phyloP scores from a whole-genome alignment of 2,329 filamentous ascomycete species.

The Trematosphaeria pertusa region DNA sequence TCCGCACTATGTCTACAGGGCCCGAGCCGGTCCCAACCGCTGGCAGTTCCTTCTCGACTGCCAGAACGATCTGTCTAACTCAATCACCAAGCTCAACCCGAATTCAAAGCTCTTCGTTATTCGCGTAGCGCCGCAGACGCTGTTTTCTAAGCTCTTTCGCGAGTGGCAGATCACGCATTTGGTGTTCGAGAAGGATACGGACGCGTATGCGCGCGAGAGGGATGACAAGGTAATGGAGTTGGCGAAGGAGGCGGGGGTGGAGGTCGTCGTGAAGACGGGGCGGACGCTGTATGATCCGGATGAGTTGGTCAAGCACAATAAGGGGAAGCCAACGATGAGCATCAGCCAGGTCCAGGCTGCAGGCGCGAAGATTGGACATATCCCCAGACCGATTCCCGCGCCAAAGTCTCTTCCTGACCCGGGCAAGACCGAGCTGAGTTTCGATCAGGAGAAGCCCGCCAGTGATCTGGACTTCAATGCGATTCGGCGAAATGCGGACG shows the following conservation, averaged over 20 bases:
- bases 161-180: conserved; percentile 77
- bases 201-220: conserved; percentile 71
- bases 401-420: conserved; percentile 69
- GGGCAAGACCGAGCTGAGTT: conserved; percentile 65
- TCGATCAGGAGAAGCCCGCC: conserved; percentile 63
- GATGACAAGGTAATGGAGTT: conserved; percentile 66
- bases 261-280: conserved; percentile 70
- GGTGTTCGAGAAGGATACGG: conserved; percentile 81
- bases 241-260: conserved; percentile 70
- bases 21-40: conserved; percentile 73
- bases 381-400: conserved; percentile 66
- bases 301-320: conserved; percentile 69
- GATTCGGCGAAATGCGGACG: conserved; percentile 59
- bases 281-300: conserved; percentile 78
- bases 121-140: conserved; percentile 73
- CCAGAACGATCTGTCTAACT: conserved; percentile 71
- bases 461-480: conserved; percentile 67
- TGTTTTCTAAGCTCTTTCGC: conserved; percentile 75
- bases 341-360: conserved; percentile 69
- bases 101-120: conserved; percentile 76
- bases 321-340: conserved; percentile 76
- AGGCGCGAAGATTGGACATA: conserved; percentile 67
- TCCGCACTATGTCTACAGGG: conserved; percentile 78
- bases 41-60: conserved; percentile 79
- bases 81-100: conserved; percentile 72